Evolutionary conservation across 2,329 filamentous ascomycete species (phyloP).

Genomic region (Fusarium buxicola): DNA sequence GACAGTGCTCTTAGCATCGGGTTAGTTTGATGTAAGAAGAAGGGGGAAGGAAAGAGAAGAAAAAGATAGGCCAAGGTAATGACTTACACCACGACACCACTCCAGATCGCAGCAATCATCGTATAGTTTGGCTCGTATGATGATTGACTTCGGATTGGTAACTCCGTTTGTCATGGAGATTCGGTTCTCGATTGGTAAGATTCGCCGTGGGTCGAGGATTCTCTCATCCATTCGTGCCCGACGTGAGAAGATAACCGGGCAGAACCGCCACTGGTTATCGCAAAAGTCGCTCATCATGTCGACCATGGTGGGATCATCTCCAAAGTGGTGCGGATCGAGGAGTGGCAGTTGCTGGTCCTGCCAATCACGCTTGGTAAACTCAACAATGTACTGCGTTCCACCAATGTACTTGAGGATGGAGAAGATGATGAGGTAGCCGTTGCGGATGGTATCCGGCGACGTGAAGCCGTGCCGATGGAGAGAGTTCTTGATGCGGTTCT

Average conservation of each 20-base stretch:
- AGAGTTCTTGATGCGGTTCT: constrained; percentile 5
- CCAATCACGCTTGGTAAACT: not conserved
- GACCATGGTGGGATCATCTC: not conserved
- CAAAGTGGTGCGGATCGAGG: not conserved
- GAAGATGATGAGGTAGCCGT: constrained; percentile 22
- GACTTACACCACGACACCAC: constrained; percentile 8
- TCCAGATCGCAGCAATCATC: constrained; percentile 3
- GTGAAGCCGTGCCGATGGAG: too few relatives aligned
- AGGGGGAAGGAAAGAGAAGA: too few relatives aligned
- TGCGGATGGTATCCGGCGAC: constrained; percentile 15
- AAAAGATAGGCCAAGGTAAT: too few relatives aligned
- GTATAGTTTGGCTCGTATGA: constrained; percentile 10
- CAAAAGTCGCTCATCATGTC: constrained; percentile 1
- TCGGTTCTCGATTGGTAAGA: constrained; percentile 18
- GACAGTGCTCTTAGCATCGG: not conserved
- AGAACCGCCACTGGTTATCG: constrained; percentile 26
- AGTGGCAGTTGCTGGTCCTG: constrained; percentile 21
- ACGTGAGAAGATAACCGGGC: constrained; percentile 8
- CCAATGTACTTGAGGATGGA: constrained; percentile 28
- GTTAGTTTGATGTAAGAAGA: too few relatives aligned
- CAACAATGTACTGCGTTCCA: not conserved
- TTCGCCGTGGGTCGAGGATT: not conserved
- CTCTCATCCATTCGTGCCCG: not conserved
- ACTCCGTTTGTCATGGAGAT: not conserved
- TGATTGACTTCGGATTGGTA: not conserved